These are phyloP conservation scores for Fistulifera pelliculosa DNA, from an alignment of 108 stramenopile species.

Conservation along the genomic window DNA sequence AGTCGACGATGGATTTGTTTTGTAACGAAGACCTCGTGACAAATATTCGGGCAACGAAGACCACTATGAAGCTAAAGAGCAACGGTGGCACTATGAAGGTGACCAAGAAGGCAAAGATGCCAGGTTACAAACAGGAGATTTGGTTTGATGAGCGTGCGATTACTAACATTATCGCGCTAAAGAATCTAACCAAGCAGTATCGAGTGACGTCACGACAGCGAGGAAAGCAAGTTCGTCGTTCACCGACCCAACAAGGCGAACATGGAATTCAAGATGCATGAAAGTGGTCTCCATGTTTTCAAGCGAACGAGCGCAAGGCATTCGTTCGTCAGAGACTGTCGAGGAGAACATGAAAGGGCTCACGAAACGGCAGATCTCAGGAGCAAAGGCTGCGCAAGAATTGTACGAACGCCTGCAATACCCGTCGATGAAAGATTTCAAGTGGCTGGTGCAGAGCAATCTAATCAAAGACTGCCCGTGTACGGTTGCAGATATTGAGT, in stretches of 20 bases:
- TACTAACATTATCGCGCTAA: slow-evolving; percentile 21
- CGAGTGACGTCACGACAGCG: slow-evolving; percentile 14
- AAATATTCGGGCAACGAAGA: slow-evolving; percentile 16
- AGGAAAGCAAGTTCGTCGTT: slow-evolving; percentile 8
- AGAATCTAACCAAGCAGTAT: slow-evolving; percentile 5
- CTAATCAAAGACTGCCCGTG: slow-evolving; percentile 27
- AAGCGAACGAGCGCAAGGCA: no score
- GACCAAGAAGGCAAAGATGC: slow-evolving; percentile 14
- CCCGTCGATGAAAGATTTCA: slow-evolving; percentile 3
- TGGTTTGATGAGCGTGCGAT: slow-evolving; percentile 15
- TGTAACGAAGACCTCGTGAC: slow-evolving; percentile 14
- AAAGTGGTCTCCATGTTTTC: neutral
- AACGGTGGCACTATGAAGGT: slow-evolving; percentile 18
- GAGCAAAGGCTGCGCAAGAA: no score
- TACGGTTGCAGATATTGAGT: slow-evolving; percentile 13
- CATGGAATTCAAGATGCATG: neutral
- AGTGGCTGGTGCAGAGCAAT: slow-evolving; percentile 16
- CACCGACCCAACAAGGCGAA: neutral
- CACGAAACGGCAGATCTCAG: no score
- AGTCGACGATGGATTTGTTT: slow-evolving; percentile 23
- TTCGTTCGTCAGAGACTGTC: no score
- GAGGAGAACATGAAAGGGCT: no score
- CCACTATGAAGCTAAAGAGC: slow-evolving; percentile 11
- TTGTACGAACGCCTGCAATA: no score
- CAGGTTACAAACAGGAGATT: slow-evolving; percentile 18